A percentile compares a stretch with the other conserved stretches of the same genome.
Conservation (phyloP, 768 basidiomycete genomes). For the Saitozyma podzolica region DNA sequence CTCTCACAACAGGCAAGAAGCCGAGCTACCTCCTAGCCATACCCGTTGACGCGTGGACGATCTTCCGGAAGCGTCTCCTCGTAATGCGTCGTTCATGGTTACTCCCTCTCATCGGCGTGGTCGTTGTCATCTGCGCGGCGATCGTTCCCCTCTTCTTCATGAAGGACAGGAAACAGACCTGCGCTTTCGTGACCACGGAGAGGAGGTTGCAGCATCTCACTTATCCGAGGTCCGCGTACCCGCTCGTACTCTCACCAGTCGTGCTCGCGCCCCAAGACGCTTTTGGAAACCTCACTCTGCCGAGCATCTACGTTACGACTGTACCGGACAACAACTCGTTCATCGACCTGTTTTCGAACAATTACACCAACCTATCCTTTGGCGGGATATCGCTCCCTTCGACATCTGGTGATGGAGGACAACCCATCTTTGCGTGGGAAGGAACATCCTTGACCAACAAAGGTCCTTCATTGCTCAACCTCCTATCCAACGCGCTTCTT, state of each 20-base stretch:
- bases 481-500: constrained; percentile 66
- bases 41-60: constrained; percentile 67
- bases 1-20: constrained; percentile 49
- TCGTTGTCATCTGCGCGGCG: constrained; percentile 63
- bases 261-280: constrained; percentile 16
- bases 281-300: constrained; percentile 4
- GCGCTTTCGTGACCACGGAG: constrained; percentile 39
- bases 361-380: constrained; percentile 62
- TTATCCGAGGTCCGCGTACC: constrained; percentile 19
- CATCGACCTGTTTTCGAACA: constrained; percentile 58
- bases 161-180: constrained; percentile 59
- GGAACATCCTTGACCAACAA: constrained; percentile 63
- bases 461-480: constrained; percentile 66
- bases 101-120: constrained; percentile 61
- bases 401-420: constrained; percentile 36
- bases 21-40: constrained; percentile 55
- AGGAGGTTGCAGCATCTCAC: constrained; percentile 15
- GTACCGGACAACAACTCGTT: constrained; percentile 63
- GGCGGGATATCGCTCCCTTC: constrained; percentile 70
- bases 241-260: constrained; percentile 12
- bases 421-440: constrained; percentile 71
- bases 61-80: constrained; percentile 69
- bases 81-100: constrained; percentile 70
- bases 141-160: constrained; percentile 71
- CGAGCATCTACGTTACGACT: not conserved